A percentile compares a stretch with the other conserved stretches of the same genome.
Evolutionary conservation across 83 land plant genomes (phyloP).

Genomic region (Picea abies): DNA sequence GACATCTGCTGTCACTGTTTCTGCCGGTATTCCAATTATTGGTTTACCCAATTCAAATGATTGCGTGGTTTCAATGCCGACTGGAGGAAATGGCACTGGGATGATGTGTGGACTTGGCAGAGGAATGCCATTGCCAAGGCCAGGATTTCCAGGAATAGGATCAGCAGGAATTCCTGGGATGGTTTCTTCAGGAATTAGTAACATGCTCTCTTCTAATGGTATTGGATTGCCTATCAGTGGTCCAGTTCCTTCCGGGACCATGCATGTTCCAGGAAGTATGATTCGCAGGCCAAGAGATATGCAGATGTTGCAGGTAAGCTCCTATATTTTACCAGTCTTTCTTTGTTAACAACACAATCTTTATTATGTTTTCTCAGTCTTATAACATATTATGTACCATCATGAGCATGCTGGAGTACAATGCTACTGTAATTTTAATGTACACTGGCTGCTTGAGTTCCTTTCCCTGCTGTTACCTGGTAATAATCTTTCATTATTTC

Average conservation of each 20-base stretch:
- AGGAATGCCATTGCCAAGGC: constrained; percentile 56
- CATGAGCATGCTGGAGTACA: no score
- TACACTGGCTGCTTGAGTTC: no score
- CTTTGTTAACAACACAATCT: no score
- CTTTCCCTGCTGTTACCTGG: no score
- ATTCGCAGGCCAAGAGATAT: constrained; percentile 49
- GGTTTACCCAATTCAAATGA: constrained; percentile 31
- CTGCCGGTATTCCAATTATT: constrained; percentile 19
- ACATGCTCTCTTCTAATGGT: constrained; percentile 40
- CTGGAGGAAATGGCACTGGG: constrained; percentile 62
- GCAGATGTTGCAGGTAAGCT: constrained; percentile 52
- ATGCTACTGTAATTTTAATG: no score
- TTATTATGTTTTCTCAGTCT: no score
- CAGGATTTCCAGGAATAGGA: constrained; percentile 52
- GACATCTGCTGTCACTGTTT: constrained; percentile 26
- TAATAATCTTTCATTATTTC: no score
- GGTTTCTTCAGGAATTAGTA: constrained; percentile 34
- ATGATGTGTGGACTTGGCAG: constrained; percentile 46
- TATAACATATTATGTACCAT: no score
- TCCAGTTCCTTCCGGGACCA: constrained; percentile 40
- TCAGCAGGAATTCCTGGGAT: constrained; percentile 49
- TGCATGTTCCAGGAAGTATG: constrained; percentile 50
- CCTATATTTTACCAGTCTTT: no score
- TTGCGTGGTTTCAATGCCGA: constrained; percentile 41
- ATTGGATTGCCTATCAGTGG: constrained; percentile 34